Evolutionary conservation across 306 rosid genomes (phyloP).

Genomic region (Pterocarpus macrocarpus): DNA sequence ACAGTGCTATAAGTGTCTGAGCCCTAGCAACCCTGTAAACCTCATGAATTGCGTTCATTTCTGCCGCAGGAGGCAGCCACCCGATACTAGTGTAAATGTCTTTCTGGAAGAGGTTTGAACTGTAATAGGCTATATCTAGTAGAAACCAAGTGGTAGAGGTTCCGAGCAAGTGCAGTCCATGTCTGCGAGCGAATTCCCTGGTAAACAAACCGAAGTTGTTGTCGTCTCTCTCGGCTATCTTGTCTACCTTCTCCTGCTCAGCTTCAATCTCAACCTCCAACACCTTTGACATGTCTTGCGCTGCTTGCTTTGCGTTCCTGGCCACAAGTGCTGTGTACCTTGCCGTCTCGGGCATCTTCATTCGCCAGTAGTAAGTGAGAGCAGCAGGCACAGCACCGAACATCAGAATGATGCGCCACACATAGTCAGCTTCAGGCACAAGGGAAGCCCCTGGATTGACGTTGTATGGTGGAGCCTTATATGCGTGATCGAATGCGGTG

Average conservation of each 20-base stretch:
- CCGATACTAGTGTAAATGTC: slow-evolving; percentile 43
- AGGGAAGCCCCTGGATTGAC: slow-evolving; percentile 8
- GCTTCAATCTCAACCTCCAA: slow-evolving; percentile 38
- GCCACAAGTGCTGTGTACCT: slow-evolving; percentile 52
- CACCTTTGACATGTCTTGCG: slow-evolving; percentile 49
- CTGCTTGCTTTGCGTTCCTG: slow-evolving; percentile 45
- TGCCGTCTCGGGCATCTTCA: slow-evolving; percentile 54
- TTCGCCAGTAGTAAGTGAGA: slow-evolving; percentile 50
- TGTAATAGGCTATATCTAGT: slow-evolving; percentile 47
- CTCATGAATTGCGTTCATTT: slow-evolving; percentile 50
- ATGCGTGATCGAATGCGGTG: slow-evolving; percentile 41
- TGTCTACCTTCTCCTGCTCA: slow-evolving; percentile 29
- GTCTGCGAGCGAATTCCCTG: slow-evolving; percentile 28
- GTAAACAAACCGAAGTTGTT: slow-evolving; percentile 44
- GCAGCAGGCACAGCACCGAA: slow-evolving; percentile 50
- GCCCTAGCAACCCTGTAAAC: slow-evolving; percentile 48
- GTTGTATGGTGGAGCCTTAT: slow-evolving; percentile 37
- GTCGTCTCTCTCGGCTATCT: too few species aligned
- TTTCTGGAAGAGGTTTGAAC: slow-evolving; percentile 50
- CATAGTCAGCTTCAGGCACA: slow-evolving; percentile 47
- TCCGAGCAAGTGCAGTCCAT: slow-evolving; percentile 47
- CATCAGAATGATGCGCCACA: slow-evolving; percentile 50
- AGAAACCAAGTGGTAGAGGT: slow-evolving; percentile 50
- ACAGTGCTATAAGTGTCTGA: slow-evolving; percentile 42
- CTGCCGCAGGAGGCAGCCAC: slow-evolving; percentile 45